Evolutionary conservation across 208 protist species (phyloP).

Genomic region (Wallacemonas collosoma): DNA sequence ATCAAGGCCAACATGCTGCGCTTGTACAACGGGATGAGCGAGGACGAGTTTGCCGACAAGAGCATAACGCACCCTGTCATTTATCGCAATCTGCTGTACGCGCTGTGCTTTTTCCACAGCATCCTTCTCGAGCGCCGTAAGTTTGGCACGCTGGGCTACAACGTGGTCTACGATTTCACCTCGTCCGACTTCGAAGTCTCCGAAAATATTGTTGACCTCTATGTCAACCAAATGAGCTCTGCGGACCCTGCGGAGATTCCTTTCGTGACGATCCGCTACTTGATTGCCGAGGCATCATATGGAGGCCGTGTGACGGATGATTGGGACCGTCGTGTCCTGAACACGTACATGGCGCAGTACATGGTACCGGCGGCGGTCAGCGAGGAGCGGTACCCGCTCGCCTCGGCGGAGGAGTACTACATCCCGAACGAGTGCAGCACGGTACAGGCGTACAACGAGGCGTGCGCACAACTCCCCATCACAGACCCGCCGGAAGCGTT

Average conservation of each 20-base stretch:
- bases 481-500: constrained; percentile 97
- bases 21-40: constrained; percentile 93
- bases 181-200: constrained; percentile 97
- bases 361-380: constrained; percentile 87
- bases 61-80: constrained; percentile 63
- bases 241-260: constrained; percentile 89
- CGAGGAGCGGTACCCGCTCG: constrained; percentile 88
- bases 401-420: constrained; percentile 84
- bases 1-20: constrained; percentile 97
- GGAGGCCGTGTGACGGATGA: constrained; percentile 99
- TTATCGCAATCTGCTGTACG: constrained; percentile 97
- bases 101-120: constrained; percentile 98
- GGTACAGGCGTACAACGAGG: constrained; percentile 93
- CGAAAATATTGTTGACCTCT: constrained; percentile 93
- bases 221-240: constrained; percentile 77
- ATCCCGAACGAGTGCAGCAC: constrained; percentile 90
- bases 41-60: constrained; percentile 89
- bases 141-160: constrained; percentile 98
- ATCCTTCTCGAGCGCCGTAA: constrained; percentile 98
- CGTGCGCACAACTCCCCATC: constrained; percentile 92
- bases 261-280: constrained; percentile 97
- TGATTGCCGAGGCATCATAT: constrained; percentile 98
- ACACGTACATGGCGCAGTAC: constrained; percentile 97
- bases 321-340: constrained; percentile 96
- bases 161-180: constrained; percentile 99